Evolutionary conservation across 345 rosid species (phyloP).

Genomic region (Bruguiera sexangula): DNA sequence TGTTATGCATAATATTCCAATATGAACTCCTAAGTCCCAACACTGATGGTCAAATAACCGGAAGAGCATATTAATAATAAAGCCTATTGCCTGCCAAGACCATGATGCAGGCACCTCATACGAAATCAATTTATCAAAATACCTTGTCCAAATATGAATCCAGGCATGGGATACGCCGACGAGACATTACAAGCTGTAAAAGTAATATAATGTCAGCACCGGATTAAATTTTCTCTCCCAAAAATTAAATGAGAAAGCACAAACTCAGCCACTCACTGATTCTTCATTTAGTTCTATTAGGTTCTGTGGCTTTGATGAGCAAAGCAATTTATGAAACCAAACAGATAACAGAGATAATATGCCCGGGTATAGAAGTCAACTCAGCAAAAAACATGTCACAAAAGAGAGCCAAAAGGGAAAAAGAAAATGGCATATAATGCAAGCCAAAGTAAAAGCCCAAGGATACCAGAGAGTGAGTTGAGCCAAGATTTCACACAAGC

Average conservation of each 20-base stretch:
- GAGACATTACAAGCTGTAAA: conserved; percentile 86
- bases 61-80: neutral
- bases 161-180: conserved; percentile 89
- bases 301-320: neutral
- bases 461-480: neutral
- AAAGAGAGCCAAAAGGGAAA: no score
- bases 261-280: neutral
- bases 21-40: neutral
- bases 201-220: conserved; percentile 9
- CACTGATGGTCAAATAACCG: neutral
- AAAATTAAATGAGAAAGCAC: neutral
- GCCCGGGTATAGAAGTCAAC: neutral
- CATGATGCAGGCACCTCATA: neutral
- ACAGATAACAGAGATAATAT: neutral
- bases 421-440: neutral
- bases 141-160: conserved; percentile 99
- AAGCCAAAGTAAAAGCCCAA: neutral
- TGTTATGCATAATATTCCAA: neutral
- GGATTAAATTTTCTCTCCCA: neutral
- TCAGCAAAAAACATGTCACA: no score
- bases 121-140: neutral
- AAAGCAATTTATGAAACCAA: neutral
- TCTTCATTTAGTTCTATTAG: neutral
- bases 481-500: neutral
- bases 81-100: neutral